phyloP scores from a whole-genome alignment of 1,284 basidiomycete genomes.

The Cutaneotrichosporon dermatis region DNA sequence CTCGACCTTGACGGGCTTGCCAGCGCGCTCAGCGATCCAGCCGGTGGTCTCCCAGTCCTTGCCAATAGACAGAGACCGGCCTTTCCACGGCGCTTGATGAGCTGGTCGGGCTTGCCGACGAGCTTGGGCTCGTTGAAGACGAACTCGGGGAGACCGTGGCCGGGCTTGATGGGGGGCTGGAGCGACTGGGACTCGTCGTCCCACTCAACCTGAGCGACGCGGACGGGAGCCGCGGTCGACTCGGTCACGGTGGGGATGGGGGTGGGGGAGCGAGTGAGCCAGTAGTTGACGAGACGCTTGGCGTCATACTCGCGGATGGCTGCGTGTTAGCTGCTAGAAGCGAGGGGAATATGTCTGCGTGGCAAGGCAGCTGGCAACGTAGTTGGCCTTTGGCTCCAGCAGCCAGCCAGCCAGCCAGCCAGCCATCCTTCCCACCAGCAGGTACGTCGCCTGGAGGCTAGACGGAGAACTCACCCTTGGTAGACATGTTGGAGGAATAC shows the following conservation, averaged over 20 bases:
- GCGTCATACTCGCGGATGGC: constrained; percentile 93
- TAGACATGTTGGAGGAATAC: constrained; percentile 39
- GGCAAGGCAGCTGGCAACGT: not conserved
- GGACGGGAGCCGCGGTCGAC: constrained; percentile 45
- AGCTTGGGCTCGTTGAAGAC: constrained; percentile 74
- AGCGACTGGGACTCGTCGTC: constrained; percentile 75
- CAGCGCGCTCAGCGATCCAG: constrained; percentile 87
- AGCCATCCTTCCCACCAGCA: too few relatives aligned
- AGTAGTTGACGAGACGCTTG: constrained; percentile 88
- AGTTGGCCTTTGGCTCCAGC: not conserved
- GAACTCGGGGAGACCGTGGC: constrained; percentile 72
- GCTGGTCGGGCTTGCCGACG: constrained; percentile 92
- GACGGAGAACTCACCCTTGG: constrained; percentile 42
- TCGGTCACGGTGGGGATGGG: constrained; percentile 48
- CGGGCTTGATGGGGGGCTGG: constrained; percentile 59
- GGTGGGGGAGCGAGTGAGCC: constrained; percentile 79
- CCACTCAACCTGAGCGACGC: constrained; percentile 51
- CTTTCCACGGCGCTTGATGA: constrained; percentile 99
- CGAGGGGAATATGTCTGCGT: not conserved
- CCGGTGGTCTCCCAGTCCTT: constrained; percentile 82
- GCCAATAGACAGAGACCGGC: constrained; percentile 93
- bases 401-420: not conserved
- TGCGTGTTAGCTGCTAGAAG: constrained; percentile 34
- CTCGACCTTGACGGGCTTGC: constrained; percentile 91
- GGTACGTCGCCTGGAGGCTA: too few relatives aligned